Evolutionary conservation across 208 protist species (phyloP).

Genomic region (Leishmania braziliensis): DNA sequence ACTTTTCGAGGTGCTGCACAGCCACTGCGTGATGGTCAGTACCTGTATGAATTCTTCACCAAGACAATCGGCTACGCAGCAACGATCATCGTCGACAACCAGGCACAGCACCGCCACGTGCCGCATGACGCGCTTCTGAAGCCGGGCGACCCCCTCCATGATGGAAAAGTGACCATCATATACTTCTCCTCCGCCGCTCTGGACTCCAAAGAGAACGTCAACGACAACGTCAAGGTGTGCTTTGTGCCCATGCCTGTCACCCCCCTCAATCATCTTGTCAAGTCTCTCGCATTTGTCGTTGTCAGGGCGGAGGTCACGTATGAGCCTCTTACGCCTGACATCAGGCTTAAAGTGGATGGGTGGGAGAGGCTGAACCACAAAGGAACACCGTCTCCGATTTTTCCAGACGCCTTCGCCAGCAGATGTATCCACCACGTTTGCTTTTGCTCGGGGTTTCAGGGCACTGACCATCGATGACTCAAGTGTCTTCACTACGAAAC

Average conservation of each 20-base stretch:
- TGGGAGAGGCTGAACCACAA: not conserved
- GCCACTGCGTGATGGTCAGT: constrained; percentile 10
- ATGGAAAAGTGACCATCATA: not conserved
- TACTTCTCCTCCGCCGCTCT: not conserved
- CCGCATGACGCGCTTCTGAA: not conserved
- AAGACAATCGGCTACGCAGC: not conserved
- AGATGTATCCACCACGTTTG: not conserved
- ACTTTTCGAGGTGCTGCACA: constrained; percentile 3
- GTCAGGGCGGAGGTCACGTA: not conserved
- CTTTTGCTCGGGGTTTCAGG: not conserved
- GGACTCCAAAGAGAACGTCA: not conserved
- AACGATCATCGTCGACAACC: constrained; percentile 3
- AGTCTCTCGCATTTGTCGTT: not conserved
- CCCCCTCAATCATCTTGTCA: not conserved
- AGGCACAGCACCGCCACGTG: not conserved
- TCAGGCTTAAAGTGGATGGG: not conserved
- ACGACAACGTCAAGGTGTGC: not conserved
- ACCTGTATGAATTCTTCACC: constrained; percentile 1
- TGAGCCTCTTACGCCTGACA: not conserved
- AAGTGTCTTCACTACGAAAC: not conserved
- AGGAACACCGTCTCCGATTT: not conserved
- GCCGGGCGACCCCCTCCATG: not conserved
- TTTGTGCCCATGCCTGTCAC: not conserved
- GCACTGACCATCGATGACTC: constrained; percentile 5
- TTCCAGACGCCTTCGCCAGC: too few species aligned